Percentiles rank a stretch among this genome's conserved stretches.
Conservation (phyloP, 768 basidiomycete genomes). For the Termitomyces sp. region DNA sequence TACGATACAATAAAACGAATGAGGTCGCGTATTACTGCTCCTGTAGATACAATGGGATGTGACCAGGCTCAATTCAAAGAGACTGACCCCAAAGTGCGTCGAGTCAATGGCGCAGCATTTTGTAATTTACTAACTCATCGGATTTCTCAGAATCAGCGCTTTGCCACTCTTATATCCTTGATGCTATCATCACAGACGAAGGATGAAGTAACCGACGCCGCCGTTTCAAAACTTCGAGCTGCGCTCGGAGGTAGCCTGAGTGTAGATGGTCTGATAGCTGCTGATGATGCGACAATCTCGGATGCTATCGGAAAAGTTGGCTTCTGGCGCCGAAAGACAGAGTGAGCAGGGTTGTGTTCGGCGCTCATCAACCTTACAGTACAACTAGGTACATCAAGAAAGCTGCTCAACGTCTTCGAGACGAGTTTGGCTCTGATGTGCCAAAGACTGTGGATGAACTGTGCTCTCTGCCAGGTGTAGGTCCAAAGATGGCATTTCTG, state of each 20-base stretch:
- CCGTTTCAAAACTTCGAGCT: conserved; percentile 64
- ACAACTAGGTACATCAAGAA: conserved; percentile 62
- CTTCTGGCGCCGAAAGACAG: conserved; percentile 86
- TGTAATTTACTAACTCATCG: background rate
- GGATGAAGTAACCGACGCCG: conserved; percentile 81
- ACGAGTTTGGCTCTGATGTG: conserved; percentile 77
- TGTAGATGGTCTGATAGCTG: conserved; percentile 60
- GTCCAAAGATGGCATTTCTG: conserved; percentile 95
- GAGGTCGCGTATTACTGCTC: conserved; percentile 67
- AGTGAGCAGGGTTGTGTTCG: conserved; percentile 37
- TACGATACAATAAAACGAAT: conserved; percentile 74
- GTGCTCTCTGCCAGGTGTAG: conserved; percentile 84
- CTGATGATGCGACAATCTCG: conserved; percentile 57
- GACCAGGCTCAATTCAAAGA: conserved; percentile 63
- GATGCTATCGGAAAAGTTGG: conserved; percentile 86
- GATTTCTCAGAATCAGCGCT: conserved; percentile 61
- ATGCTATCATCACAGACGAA: conserved; percentile 98
- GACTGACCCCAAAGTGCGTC: conserved; percentile 55
- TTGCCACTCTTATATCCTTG: conserved; percentile 82
- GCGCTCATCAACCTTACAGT: background rate
- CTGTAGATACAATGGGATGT: conserved; percentile 93
- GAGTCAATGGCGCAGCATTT: conserved; percentile 3
- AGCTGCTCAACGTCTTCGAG: conserved; percentile 60
- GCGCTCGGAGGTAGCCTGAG: conserved; percentile 78
- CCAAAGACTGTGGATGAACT: conserved; percentile 87